These are phyloP conservation scores for Panellus pusillus DNA, from an alignment of 768 basidiomycete species.

Conservation along the genomic window DNA sequence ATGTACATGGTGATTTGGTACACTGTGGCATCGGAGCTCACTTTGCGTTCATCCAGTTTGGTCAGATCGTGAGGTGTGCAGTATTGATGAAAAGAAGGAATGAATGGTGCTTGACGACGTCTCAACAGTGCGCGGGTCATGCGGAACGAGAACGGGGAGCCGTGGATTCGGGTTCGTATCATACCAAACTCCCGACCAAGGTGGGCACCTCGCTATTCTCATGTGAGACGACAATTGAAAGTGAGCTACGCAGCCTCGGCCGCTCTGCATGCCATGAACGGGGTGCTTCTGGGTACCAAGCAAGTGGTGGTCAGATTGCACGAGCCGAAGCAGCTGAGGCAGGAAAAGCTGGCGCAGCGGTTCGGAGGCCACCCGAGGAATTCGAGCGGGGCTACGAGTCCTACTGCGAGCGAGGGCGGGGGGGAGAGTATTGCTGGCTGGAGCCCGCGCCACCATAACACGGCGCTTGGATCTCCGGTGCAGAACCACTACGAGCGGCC, in stretches of 20 bases:
- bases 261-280: slow-evolving; percentile 84
- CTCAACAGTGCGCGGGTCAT: slow-evolving; percentile 81
- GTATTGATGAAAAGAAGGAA: not conserved
- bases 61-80: slow-evolving; percentile 81
- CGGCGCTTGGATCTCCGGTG: slow-evolving; percentile 59
- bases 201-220: slow-evolving; percentile 36
- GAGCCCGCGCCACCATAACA: slow-evolving; percentile 64
- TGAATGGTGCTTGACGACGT: not conserved
- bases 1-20: slow-evolving; percentile 26
- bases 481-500: slow-evolving; percentile 52
- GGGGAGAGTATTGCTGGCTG: slow-evolving; percentile 76
- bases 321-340: slow-evolving; percentile 88
- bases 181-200: slow-evolving; percentile 81
- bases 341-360: slow-evolving; percentile 85
- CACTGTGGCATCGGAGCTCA: slow-evolving; percentile 16
- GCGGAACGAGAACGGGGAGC: slow-evolving; percentile 80
- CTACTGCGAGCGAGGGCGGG: slow-evolving; percentile 78
- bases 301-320: slow-evolving; percentile 85
- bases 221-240: not conserved
- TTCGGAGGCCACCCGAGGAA: slow-evolving; percentile 80
- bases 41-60: slow-evolving; percentile 57
- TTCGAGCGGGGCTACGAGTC: slow-evolving; percentile 83
- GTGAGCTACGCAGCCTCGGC: slow-evolving; percentile 51
- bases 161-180: slow-evolving; percentile 93
- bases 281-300: slow-evolving; percentile 66